Base-by-base conservation (phyloP, 2,329 filamentous ascomycete species). In the Corniculantispora saksenae region DNA sequence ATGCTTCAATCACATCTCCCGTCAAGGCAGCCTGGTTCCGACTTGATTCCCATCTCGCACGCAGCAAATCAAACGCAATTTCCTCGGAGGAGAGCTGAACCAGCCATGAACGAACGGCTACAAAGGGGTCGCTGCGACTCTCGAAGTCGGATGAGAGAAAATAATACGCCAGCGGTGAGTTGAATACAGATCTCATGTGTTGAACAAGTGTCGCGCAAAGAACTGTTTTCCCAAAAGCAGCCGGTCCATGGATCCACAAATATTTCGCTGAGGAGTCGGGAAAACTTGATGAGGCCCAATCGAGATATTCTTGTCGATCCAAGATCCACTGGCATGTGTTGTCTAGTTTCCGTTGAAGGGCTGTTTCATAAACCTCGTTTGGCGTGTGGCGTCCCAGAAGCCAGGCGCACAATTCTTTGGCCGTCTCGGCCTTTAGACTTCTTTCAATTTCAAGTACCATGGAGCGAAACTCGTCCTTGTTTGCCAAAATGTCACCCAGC, bases 211-310 rank as follows among this genome's bases (percentile, higher is more conserved):
- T 69, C 1, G 77, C 70, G 60, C 73, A 74, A 0, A 78, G 65
- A 1, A 77, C 50, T 0, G 76, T 79, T 64, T 79, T 79, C 1
- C 75, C 76, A 19, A 73, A 77, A 0, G 76, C 71, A 3, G 70
- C 58, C 0, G 66, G 67, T 0, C 74, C 74, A 45, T 74, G 67
- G 17, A 78, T 70, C 76, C 77, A 79, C 0, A 78, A 64, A 2
- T 76, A 0, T 12, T 69, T 71, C 0, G 68, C 19, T 8, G 48
- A 15, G 2, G 29, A 38, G 1, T 47, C 19, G 17, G 55, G 27
- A 21, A 54, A 60, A 5, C 61, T 55, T 15, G 54, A n/a, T 0
- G 69, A 27, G 21, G 10, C 23, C 47, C 47, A 50, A 21, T 50
- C 21, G 13, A 50, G 47, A 15, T 25, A 27, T 12, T 25, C 21